These are phyloP conservation scores for Yarrowia sp. DNA, from an alignment of 805 yeast genomes.

Conservation along the genomic window DNA sequence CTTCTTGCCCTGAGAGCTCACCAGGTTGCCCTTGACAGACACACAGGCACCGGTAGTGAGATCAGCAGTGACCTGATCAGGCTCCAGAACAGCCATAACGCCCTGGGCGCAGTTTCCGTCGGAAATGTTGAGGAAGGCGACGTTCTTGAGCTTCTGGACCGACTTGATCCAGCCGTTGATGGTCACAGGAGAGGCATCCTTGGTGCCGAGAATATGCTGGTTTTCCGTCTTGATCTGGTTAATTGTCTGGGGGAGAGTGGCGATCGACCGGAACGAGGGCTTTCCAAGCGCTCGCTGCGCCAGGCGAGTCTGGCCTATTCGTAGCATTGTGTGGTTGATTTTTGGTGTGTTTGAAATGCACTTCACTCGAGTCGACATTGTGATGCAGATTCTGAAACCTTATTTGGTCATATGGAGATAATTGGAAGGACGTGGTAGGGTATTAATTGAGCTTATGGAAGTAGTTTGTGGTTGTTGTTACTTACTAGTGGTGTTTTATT, in stretches of 20 bases:
- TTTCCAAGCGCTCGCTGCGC: background rate
- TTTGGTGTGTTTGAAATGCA: background rate
- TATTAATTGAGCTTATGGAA: no score
- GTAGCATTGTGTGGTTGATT: background rate
- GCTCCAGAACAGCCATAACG: constrained; percentile 53
- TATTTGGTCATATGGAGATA: background rate
- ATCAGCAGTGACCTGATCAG: constrained; percentile 31
- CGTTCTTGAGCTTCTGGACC: constrained; percentile 67
- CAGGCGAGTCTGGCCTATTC: background rate
- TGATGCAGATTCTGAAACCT: background rate
- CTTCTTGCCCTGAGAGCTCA: constrained; percentile 48
- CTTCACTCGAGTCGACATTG: background rate
- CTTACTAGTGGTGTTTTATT: no score
- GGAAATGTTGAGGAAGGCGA: constrained; percentile 72
- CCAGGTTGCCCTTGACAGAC: constrained; percentile 46
- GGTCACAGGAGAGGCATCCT: constrained; percentile 38
- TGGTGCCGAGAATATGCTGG: constrained; percentile 28
- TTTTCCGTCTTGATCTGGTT: constrained; percentile 21
- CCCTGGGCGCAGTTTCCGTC: constrained; percentile 69
- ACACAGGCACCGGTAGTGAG: constrained; percentile 50
- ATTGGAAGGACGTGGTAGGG: no score
- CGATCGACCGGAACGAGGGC: background rate
- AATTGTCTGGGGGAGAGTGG: constrained; percentile 12
- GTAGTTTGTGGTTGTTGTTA: no score
- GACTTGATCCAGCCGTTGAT: constrained; percentile 76